Percentiles rank a stretch among this genome's conserved stretches.
These are phyloP conservation scores for Mrakia hoshinonis DNA, from an alignment of 768 basidiomycete species.

Conservation along the genomic window DNA sequence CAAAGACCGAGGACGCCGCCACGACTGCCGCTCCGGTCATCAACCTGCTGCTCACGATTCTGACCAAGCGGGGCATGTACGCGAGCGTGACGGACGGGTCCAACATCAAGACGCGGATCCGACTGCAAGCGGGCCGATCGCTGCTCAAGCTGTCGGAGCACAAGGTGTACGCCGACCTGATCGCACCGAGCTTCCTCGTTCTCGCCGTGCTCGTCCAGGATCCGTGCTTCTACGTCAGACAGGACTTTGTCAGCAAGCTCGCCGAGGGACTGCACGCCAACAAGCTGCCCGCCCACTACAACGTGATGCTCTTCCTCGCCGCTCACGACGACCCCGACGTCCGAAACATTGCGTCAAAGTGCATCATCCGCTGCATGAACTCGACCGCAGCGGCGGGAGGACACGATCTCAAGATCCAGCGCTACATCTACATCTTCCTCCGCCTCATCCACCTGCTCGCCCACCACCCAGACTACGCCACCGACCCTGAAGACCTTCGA, in stretches of 20 bases:
- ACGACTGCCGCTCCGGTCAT: constrained; percentile 67
- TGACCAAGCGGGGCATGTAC: constrained; percentile 38
- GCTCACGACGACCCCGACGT: constrained; percentile 83
- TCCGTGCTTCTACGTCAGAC: constrained; percentile 75
- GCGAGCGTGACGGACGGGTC: constrained; percentile 19
- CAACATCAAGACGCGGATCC: constrained; percentile 58
- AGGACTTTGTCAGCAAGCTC: constrained; percentile 66
- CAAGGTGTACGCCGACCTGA: constrained; percentile 50
- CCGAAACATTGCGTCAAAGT: neutral
- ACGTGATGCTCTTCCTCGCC: constrained; percentile 75
- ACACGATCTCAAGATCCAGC: neutral
- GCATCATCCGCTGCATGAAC: neutral
- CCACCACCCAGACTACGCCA: constrained; percentile 79
- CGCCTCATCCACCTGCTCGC: constrained; percentile 79
- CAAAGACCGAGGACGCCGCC: constrained; percentile 50
- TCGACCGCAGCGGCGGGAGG: neutral
- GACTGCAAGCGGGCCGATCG: constrained; percentile 71
- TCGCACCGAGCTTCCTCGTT: constrained; percentile 56
- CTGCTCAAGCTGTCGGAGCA: constrained; percentile 60
- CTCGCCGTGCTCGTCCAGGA: constrained; percentile 78
- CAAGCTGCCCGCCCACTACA: constrained; percentile 63
- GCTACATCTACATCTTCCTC: constrained; percentile 51
- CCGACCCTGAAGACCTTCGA: constrained; percentile 56
- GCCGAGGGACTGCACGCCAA: constrained; percentile 54
- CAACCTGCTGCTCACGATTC: constrained; percentile 62